Evolutionary conservation across 768 basidiomycete genomes (phyloP).

Genomic region (Chalciporus pseudorubinellus): DNA sequence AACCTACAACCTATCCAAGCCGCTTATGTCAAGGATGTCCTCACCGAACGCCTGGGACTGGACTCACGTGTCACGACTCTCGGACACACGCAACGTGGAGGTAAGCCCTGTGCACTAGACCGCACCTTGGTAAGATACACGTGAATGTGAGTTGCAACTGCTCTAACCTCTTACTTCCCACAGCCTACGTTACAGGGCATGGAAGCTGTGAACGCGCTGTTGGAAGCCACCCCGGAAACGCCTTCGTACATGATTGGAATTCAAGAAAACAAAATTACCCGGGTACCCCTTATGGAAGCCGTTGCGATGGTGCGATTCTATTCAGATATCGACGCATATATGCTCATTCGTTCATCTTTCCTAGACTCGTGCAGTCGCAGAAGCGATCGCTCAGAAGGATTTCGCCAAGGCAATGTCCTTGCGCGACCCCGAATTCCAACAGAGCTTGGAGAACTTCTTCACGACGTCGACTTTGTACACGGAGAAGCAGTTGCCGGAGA

Average conservation of each 20-base stretch:
- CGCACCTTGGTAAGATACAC: conserved; percentile 74
- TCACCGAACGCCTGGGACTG: conserved; percentile 81
- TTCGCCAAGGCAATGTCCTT: conserved; percentile 85
- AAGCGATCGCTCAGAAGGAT: conserved; percentile 78
- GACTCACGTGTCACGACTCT: conserved; percentile 97
- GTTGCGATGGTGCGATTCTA: conserved; percentile 67
- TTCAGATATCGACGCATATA: neutral
- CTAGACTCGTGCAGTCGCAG: conserved; percentile 83
- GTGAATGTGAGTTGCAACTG: neutral
- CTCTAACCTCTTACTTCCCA: neutral
- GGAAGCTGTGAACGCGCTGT: conserved; percentile 85
- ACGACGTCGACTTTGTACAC: conserved; percentile 65
- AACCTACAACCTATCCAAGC: conserved; percentile 90
- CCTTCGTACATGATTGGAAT: conserved; percentile 98
- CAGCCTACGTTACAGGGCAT: conserved; percentile 96
- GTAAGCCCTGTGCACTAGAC: conserved; percentile 89
- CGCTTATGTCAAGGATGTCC: conserved; percentile 86
- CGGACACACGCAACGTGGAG: conserved; percentile 96
- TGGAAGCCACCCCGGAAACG: conserved; percentile 82
- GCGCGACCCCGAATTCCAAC: conserved; percentile 88
- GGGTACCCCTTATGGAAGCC: conserved; percentile 89
- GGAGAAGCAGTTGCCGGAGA: conserved; percentile 48
- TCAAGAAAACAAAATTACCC: conserved; percentile 91
- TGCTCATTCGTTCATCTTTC: conserved; percentile 4
- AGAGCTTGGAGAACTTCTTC: conserved; percentile 82